Conservation (phyloP, 2,329 filamentous ascomycete species). For the Harringtonia lauricola region DNA sequence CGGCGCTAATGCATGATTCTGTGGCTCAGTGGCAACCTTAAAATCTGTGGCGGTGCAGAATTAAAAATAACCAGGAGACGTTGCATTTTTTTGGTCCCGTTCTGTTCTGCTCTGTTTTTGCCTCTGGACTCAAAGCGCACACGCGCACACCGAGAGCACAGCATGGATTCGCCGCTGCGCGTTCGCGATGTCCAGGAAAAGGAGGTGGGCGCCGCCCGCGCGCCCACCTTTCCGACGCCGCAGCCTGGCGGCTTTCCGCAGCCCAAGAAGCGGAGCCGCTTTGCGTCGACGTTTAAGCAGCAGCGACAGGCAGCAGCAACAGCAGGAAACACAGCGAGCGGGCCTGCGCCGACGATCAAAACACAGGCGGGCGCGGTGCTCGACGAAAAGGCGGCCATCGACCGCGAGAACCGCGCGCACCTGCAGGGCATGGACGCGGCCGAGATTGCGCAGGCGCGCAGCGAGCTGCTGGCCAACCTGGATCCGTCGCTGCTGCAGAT, state of each 20-base stretch:
- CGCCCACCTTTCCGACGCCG: conserved; percentile 51
- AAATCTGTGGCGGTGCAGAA: conserved; percentile 5
- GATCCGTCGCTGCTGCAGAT: conserved; percentile 67
- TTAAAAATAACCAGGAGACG: background rate
- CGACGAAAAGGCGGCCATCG: conserved; percentile 62
- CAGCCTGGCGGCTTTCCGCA: conserved; percentile 69
- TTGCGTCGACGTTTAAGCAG: conserved; percentile 68
- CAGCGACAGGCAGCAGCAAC: conserved; percentile 29
- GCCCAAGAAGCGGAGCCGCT: conserved; percentile 63
- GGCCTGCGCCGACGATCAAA: background rate
- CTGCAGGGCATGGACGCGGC: conserved; percentile 68
- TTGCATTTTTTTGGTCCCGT: too few relatives aligned
- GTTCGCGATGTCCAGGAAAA: conserved; percentile 75
- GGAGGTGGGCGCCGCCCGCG: conserved; percentile 43
- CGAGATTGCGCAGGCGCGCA: conserved; percentile 71
- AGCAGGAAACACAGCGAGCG: background rate
- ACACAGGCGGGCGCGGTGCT: background rate
- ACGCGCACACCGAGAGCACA: too few relatives aligned
- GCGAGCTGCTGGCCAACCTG: conserved; percentile 69
- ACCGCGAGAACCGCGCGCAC: conserved; percentile 66
- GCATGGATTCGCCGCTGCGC: conserved; percentile 37
- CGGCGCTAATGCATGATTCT: conserved; percentile 14
- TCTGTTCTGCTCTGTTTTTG: too few relatives aligned
- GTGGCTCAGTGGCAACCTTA: conserved; percentile 7
- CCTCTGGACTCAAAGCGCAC: too few relatives aligned